Base-by-base conservation (phyloP, 176 grass and related monocot species). In the Cocos nucifera region DNA sequence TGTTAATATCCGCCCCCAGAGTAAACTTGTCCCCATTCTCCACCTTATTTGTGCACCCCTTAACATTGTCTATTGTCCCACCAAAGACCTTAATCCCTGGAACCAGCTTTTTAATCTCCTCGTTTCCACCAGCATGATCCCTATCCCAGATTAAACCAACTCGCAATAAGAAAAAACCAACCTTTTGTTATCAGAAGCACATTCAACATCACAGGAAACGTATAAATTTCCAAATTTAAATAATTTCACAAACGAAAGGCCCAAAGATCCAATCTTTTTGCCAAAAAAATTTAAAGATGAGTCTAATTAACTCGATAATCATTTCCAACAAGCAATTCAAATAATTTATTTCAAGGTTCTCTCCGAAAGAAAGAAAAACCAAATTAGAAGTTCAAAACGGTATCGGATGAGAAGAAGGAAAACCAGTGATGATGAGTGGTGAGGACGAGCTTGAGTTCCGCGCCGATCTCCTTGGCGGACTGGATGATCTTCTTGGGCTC, bases 61-160 rank as follows among this genome's bases (percentile, higher is more conserved):
- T 78, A 17, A 97, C 92, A 61, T 87, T 74, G 70, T 97, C 92
- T 32, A 91, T 29, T 19, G 92, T 91, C 64, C 92, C 92, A 3
- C 92, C 92, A 55, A 78, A 97, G 22, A 97, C 81, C 75, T 88
- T 97, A 64, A 97, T 88, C 24, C 76, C 84, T 29, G 92, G 87
- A 17, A 97, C 76, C 48, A 73, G 75, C 56, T 35, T 16, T 24
- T 39, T 60, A 62, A 97, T 83, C 76, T 97, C 85, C 76, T 97
- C 92, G 73, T 97, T 97, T 21, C 92, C 92, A 63, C 92, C 92
- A 35, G 92, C 72, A 69, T 97, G 92, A 80, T 97, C 92, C 87
- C 92, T 97, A 55, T 30, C 35, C 10, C 35, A 44, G 35, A 44
- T 44, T 2, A 44, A 9, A 30, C 28, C 28, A 30, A 6, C 28